These are phyloP conservation scores for Porodaedalea pini DNA, from an alignment of 1,284 basidiomycete genomes.

Conservation along the genomic window DNA sequence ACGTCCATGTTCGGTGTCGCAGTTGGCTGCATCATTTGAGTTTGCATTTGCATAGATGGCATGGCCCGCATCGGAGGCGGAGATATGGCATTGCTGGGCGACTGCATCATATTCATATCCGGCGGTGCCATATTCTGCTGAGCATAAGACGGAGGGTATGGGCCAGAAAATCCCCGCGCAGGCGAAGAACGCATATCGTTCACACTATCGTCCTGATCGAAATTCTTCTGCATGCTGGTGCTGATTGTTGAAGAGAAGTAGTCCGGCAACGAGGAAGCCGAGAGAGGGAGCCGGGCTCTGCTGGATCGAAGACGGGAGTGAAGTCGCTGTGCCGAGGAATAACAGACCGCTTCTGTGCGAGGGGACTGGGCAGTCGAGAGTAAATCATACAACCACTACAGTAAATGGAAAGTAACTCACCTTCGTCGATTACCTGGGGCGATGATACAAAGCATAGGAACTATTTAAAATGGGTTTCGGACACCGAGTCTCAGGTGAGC, in stretches of 20 bases:
- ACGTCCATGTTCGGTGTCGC: slow-evolving; percentile 18
- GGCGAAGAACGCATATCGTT: background rate
- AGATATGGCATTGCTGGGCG: no score
- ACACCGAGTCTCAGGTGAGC: background rate
- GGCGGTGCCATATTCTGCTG: no score
- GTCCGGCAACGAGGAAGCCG: background rate
- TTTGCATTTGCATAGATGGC: background rate
- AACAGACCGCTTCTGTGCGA: background rate
- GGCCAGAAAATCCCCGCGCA: background rate
- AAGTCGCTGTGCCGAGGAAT: background rate
- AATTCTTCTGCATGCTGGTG: background rate
- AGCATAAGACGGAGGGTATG: background rate
- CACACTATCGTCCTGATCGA: background rate
- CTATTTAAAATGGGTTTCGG: no score
- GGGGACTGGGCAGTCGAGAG: background rate
- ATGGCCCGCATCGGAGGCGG: background rate
- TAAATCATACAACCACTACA: no score
- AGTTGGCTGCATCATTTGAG: slow-evolving; percentile 19
- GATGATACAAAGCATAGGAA: no score
- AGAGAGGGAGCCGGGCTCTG: no score
- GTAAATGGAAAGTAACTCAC: no score
- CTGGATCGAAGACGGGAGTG: background rate
- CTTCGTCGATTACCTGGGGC: no score
- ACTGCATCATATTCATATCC: background rate
- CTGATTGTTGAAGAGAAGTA: background rate